Evolutionary conservation across 2,329 filamentous ascomycete genomes (phyloP).

Genomic region (Chaetoscypha palmicola): DNA sequence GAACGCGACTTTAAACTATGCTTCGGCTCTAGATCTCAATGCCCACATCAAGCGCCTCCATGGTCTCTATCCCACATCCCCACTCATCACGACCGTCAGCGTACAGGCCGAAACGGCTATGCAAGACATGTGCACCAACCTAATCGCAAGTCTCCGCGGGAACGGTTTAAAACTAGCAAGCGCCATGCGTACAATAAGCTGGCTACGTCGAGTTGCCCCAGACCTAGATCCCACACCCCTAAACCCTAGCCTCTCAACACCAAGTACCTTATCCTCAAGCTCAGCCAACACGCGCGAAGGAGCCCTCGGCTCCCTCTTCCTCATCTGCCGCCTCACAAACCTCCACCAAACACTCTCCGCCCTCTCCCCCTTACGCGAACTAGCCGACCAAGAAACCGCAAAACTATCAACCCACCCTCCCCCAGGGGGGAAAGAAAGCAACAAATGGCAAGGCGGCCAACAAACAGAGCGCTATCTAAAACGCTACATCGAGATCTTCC

Average conservation of each 20-base stretch:
- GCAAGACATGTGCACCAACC: slow-evolving; percentile 77
- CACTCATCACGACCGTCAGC: slow-evolving; percentile 65
- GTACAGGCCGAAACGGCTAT: slow-evolving; percentile 79
- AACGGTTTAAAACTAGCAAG: slow-evolving; percentile 81
- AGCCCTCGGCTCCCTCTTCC: slow-evolving; percentile 72
- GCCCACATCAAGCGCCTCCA: slow-evolving; percentile 87
- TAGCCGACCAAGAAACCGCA: slow-evolving; percentile 77
- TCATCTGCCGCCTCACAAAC: slow-evolving; percentile 77
- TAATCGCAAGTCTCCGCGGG: slow-evolving; percentile 69
- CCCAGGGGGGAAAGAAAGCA: slow-evolving; percentile 21
- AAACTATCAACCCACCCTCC: background rate
- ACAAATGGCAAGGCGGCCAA: slow-evolving; percentile 62
- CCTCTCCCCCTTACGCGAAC: slow-evolving; percentile 73
- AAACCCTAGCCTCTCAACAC: slow-evolving; percentile 13
- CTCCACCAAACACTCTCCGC: slow-evolving; percentile 75
- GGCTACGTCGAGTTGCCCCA: slow-evolving; percentile 79
- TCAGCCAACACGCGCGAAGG: slow-evolving; percentile 46
- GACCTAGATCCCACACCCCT: slow-evolving; percentile 53
- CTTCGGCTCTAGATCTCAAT: slow-evolving; percentile 82
- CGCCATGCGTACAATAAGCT: slow-evolving; percentile 84
- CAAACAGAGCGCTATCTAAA: slow-evolving; percentile 94
- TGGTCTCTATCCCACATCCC: slow-evolving; percentile 72
- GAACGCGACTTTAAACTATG: slow-evolving; percentile 62
- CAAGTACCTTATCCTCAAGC: slow-evolving; percentile 12
- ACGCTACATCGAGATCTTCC: slow-evolving; percentile 92